Evolutionary conservation across 2,329 filamentous ascomycete genomes (phyloP), one percentile per base, ranked within the genome.

Genomic region (Claviceps maximensis): DNA sequence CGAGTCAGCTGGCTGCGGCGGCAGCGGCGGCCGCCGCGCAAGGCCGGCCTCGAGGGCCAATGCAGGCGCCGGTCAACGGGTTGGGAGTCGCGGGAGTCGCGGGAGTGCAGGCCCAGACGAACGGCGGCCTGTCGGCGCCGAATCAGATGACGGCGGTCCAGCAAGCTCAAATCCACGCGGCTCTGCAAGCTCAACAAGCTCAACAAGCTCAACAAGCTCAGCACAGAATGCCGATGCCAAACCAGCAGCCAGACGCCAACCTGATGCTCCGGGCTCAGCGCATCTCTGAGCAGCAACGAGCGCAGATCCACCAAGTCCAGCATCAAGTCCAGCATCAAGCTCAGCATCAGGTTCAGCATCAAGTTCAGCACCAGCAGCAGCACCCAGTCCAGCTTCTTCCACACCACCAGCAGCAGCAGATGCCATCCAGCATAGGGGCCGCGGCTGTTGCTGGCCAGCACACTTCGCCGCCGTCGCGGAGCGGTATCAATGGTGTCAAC

Each of bases 151-250:
- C 80, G 55, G 78, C 78, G 47, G 74, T 86, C 25, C 80, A 83
- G 40, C 84, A 87, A 63, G 82, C 84, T 25, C 85, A 85, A 58
- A 77, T 88, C 71, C 83, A 85, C 60, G 54, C 54, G 15, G 74
- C 75, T 17, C 59, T 71, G 31, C 31, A 33, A 29, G 27, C 27
- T n/a, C n/a, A n/a, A n/a, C n/a, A n/a, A 29, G 27, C 27, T 9
- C 27, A 29, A 58, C n/a, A n/a, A 29, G 27, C 27, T 9, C 27
- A 29, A 58, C 71, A 77, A 56, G 72, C 71, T 6, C 77, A 84
- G 57, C 75, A 79, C 51, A 77, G 84, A 52, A 77, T 87, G 71
- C 77, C 80, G 2, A 66, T 68, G 58, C 64, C 66, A 2, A 67
- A 67, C 38, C 63, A 65, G 42, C 65, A 65, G 41, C 63, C 78